Evolutionary conservation across 805 yeast species (phyloP).

Genomic region (Saccharomyces paradoxus): DNA sequence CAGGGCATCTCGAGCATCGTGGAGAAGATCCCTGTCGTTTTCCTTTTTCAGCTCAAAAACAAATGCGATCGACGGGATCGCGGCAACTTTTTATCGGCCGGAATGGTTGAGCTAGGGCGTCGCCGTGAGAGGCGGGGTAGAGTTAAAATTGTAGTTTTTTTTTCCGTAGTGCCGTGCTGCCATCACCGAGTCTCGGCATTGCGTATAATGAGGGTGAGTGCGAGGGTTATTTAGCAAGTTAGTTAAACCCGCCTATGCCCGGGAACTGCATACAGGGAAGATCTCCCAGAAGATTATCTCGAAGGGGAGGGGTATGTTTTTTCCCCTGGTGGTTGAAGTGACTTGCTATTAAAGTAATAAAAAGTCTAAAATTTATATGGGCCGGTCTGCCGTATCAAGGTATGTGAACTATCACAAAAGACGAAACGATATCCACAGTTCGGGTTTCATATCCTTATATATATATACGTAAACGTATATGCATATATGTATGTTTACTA

Average conservation of each 20-base stretch:
- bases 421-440: not conserved
- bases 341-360: not conserved
- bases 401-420: not conserved
- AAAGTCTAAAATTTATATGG: too few relatives aligned
- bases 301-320: not conserved
- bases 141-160: not conserved
- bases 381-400: not conserved
- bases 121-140: not conserved
- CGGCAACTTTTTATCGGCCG: not conserved
- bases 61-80: not conserved
- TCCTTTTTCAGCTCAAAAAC: not conserved
- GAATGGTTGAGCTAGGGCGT: not conserved
- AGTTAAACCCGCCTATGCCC: not conserved
- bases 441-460: slow-evolving; percentile 2
- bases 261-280: not conserved
- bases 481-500: slow-evolving; percentile 1
- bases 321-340: too few relatives aligned
- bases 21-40: not conserved
- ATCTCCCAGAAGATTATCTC: not conserved
- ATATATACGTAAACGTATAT: not conserved
- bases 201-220: not conserved
- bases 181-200: not conserved
- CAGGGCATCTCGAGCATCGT: not conserved
- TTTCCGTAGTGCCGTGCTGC: not conserved
- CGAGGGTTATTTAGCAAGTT: not conserved